A percentile compares a stretch with the other conserved stretches of the same genome.
Evolutionary conservation across 73 alveolate genomes (phyloP).

Genomic region (Blepharisma stoltei): DNA sequence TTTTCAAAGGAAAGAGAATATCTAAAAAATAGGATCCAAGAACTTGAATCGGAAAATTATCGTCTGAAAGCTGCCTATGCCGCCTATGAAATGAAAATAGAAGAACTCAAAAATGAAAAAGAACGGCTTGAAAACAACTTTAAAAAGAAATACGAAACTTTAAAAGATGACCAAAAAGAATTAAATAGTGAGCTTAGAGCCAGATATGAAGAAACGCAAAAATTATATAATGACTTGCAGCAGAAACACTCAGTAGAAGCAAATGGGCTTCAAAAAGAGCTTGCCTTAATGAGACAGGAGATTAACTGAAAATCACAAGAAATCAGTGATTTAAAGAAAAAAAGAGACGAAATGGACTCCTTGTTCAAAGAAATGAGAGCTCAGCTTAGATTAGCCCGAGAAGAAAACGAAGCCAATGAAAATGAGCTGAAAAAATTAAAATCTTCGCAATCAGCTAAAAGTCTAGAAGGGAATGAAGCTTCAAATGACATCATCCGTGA

Average conservation of each 20-base stretch:
- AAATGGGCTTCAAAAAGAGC: slow-evolving; percentile 22
- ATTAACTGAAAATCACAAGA: neutral
- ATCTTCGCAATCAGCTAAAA: neutral
- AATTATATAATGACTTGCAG: neutral
- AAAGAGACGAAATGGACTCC: neutral
- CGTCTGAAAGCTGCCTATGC: neutral
- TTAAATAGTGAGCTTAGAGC: neutral
- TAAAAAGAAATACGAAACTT: slow-evolving; percentile 19
- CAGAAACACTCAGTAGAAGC: neutral
- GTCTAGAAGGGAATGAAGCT: neutral
- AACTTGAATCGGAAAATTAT: slow-evolving; percentile 20
- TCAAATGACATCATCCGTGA: slow-evolving; percentile 13
- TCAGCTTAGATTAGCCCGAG: neutral
- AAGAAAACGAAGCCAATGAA: slow-evolving; percentile 8
- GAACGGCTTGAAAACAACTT: neutral
- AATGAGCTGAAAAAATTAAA: neutral
- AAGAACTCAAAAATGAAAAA: slow-evolving; percentile 6
- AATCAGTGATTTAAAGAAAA: neutral
- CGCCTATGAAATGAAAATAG: slow-evolving; percentile 10
- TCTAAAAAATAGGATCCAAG: slow-evolving; percentile 13
- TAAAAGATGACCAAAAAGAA: slow-evolving; percentile 9
- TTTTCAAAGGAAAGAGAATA: slow-evolving; percentile 16
- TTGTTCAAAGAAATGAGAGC: slow-evolving; percentile 1
- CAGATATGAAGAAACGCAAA: neutral
- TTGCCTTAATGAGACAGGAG: slow-evolving; percentile 9